Evolutionary conservation across 139 green algal species (phyloP), one percentile per base, ranked within the genome.

Genomic region (Coccomyxa sp.): DNA sequence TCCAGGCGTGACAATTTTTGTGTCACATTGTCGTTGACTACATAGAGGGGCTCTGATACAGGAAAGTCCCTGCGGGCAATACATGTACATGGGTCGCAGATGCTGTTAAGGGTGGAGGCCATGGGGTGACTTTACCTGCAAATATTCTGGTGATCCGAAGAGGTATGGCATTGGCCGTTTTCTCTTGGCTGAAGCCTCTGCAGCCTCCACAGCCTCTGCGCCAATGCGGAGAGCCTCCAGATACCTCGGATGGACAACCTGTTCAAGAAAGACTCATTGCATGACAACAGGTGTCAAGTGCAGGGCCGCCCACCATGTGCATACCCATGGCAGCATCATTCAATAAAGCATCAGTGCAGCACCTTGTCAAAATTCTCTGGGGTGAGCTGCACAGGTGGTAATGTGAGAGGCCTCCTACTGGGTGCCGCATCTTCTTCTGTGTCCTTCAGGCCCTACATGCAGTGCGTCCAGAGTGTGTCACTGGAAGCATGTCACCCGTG

Each of bases 71-170:
- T 51, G 38, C 38, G 7, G 38, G 3, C 38, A 3, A 51, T 51
- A 51, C 38, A 51, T 51, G 38, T 51, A n/a, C 38, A 51, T 51
- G 38, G n/a, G 38, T 51, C 38, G 38, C 38, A 51, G 38, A 51
- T 51, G 38, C 38, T 51, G 38, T 51, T 51, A 51, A 51, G 38
- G 38, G 3, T 51, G 38, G 38, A 51, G n/a, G n/a, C n/a, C n/a
- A n/a, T n/a, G 60, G 15, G 17, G 68, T 77, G n/a, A 18, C 1
- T 15, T n/a, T 25, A 80, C 76, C 76, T 87, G 79, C 31, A 87
- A 68, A 27, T 87, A 87, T n/a, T 76, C 79, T 76, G 84, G 67
- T 13, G 84, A 87, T 32, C 84, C 84, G 77, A 81, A 87, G 14
- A 87, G 78, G 84, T 77, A 59, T 12, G 84, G 84, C 58, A 87